Evolutionary conservation across 495 filamentous ascomycete genomes (phyloP).

Genomic region (Aspergillus asperescens): DNA sequence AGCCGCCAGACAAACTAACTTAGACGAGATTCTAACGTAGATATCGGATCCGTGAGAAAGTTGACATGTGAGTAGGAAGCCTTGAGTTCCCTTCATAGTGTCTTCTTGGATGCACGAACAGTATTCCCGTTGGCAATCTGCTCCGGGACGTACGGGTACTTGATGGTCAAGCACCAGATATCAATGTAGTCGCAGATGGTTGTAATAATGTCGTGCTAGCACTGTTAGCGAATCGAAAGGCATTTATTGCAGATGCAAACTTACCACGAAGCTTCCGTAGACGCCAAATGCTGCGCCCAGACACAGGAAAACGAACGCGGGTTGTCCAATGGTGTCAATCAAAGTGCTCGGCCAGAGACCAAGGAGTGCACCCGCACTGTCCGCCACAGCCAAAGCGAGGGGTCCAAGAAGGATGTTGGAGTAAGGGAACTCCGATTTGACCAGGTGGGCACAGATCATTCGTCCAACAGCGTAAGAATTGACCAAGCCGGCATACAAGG

Average conservation of each 20-base stretch:
- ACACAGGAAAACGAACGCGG: slow-evolving; percentile 79
- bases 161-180: slow-evolving; percentile 97
- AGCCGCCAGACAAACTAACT: not conserved
- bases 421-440: slow-evolving; percentile 79
- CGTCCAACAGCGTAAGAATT: slow-evolving; percentile 92
- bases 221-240: slow-evolving; percentile 4
- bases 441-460: slow-evolving; percentile 90
- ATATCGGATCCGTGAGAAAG: not conserved
- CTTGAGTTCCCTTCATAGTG: slow-evolving; percentile 8
- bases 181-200: slow-evolving; percentile 97
- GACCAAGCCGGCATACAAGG: slow-evolving; percentile 76
- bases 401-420: slow-evolving; percentile 68
- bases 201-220: slow-evolving; percentile 77
- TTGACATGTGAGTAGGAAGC: slow-evolving; percentile 13
- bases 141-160: slow-evolving; percentile 49
- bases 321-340: slow-evolving; percentile 68
- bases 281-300: slow-evolving; percentile 76
- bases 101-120: slow-evolving; percentile 31
- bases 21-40: not conserved
- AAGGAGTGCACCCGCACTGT: slow-evolving; percentile 65
- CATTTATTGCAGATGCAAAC: slow-evolving; percentile 15
- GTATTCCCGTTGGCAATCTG: slow-evolving; percentile 22
- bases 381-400: slow-evolving; percentile 67
- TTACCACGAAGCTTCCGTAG: slow-evolving; percentile 89
- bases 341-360: slow-evolving; percentile 77